A percentile compares a stretch with the other conserved stretches of the same genome.
Conservation (phyloP, 257 asterid species). For the Galeopsis tetrahit region DNA sequence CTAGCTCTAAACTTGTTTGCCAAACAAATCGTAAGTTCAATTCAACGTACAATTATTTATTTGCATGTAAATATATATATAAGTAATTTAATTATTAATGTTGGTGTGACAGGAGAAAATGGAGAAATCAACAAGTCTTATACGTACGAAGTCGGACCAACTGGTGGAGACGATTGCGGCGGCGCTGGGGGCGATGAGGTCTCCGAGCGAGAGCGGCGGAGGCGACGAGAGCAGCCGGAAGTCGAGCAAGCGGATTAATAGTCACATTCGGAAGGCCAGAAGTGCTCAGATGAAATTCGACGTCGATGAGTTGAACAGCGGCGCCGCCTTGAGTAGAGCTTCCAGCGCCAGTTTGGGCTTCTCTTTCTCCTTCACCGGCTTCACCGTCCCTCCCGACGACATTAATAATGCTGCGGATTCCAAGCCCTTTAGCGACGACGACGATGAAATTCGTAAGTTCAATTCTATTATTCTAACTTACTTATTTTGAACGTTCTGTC, state of each 20-base stretch:
- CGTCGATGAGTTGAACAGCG: constrained; percentile 78
- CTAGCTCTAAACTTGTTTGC: neutral
- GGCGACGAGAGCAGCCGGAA: constrained; percentile 45
- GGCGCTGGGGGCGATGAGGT: constrained; percentile 61
- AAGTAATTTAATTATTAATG: neutral
- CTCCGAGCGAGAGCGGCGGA: constrained; percentile 43
- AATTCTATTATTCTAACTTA: neutral
- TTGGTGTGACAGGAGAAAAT: constrained; percentile 24
- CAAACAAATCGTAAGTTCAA: constrained; percentile 28
- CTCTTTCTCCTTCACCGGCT: constrained; percentile 90
- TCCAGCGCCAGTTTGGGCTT: constrained; percentile 95
- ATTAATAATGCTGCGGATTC: constrained; percentile 45
- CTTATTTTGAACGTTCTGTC: no score
- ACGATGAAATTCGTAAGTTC: constrained; percentile 73
- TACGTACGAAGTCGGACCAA: constrained; percentile 91
- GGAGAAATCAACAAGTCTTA: constrained; percentile 56
- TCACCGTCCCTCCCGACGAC: constrained; percentile 75
- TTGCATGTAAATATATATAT: constrained; percentile 17
- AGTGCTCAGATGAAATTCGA: constrained; percentile 93
- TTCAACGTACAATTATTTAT: neutral
- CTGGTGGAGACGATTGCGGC: constrained; percentile 77
- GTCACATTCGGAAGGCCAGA: constrained; percentile 84
- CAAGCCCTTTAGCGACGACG: constrained; percentile 77
- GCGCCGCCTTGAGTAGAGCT: constrained; percentile 95
- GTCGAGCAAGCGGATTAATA: constrained; percentile 65